These are phyloP conservation scores for Exophiala viscosa DNA, from an alignment of 2,329 filamentous ascomycete species.

Conservation along the genomic window DNA sequence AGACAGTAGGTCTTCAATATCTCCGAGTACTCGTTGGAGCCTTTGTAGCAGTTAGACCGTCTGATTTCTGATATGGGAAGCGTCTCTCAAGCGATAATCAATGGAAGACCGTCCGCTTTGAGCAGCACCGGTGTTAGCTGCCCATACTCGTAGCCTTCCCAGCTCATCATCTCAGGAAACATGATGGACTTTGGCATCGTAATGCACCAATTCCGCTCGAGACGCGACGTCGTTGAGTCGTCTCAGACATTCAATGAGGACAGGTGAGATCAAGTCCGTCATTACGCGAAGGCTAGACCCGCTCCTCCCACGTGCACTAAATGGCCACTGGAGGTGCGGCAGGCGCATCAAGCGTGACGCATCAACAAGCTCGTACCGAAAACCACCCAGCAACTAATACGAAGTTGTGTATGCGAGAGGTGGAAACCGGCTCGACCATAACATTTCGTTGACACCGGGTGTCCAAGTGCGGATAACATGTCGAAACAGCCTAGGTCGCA, in stretches of 20 bases:
- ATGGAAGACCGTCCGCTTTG: constrained; percentile 29
- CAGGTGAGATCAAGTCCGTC: neutral
- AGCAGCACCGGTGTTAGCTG: constrained; percentile 33
- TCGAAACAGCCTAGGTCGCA: no score
- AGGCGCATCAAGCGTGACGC: no score
- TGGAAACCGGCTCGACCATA: no score
- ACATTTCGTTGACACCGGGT: no score
- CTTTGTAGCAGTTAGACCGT: constrained; percentile 16
- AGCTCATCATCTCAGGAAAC: constrained; percentile 7
- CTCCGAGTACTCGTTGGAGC: constrained; percentile 4
- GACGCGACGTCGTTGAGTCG: neutral
- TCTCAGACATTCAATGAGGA: neutral
- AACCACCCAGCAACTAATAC: no score
- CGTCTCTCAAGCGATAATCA: constrained; percentile 32
- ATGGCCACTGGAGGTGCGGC: no score
- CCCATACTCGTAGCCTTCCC: constrained; percentile 25
- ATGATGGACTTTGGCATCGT: neutral
- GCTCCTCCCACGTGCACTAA: no score
- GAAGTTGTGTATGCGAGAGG: no score
- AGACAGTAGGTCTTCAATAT: constrained; percentile 7
- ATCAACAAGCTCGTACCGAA: no score
- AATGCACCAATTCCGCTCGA: neutral
- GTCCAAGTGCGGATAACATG: no score
- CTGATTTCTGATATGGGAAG: constrained; percentile 19
- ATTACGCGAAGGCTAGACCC: neutral